phyloP scores from a whole-genome alignment of 768 basidiomycete genomes.

The Termitomyces sp. region DNA sequence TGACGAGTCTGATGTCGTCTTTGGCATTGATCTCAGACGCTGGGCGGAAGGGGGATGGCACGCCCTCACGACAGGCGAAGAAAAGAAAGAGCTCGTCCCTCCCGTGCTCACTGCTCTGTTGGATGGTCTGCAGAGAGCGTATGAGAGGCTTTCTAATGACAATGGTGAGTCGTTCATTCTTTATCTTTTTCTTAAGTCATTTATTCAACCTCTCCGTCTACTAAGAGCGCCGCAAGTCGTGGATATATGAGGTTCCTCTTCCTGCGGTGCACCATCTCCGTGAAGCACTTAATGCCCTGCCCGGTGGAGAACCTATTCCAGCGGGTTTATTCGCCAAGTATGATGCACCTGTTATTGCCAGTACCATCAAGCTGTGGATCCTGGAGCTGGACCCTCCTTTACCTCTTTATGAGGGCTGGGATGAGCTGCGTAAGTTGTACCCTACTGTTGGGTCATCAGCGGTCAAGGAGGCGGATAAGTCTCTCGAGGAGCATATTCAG shows the following conservation, averaged over 20 bases:
- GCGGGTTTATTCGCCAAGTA: constrained; percentile 50
- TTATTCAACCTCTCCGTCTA: background rate
- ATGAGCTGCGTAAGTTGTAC: constrained; percentile 85
- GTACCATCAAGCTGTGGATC: constrained; percentile 81
- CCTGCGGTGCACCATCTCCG: constrained; percentile 80
- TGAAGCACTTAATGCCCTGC: constrained; percentile 75
- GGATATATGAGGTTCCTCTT: constrained; percentile 95
- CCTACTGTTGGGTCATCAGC: constrained; percentile 59
- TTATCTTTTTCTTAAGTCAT: background rate
- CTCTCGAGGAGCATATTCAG: constrained; percentile 57
- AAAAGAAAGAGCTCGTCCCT: constrained; percentile 63
- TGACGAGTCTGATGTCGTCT: constrained; percentile 80
- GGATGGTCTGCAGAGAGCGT: constrained; percentile 56
- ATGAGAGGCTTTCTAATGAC: constrained; percentile 56
- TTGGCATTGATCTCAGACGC: constrained; percentile 86
- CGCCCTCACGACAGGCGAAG: constrained; percentile 45
- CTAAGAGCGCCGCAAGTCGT: constrained; percentile 78
- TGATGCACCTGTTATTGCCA: constrained; percentile 84
- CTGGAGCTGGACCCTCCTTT: constrained; percentile 91
- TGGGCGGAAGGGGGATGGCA: constrained; percentile 88
- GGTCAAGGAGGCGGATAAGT: constrained; percentile 45
- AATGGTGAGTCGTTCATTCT: constrained; percentile 38
- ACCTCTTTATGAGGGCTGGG: constrained; percentile 85
- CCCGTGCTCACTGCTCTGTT: constrained; percentile 70
- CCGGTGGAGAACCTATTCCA: constrained; percentile 51